phyloP scores from a whole-genome alignment of 345 rosid genomes.

The Rhizophora apiculata region DNA sequence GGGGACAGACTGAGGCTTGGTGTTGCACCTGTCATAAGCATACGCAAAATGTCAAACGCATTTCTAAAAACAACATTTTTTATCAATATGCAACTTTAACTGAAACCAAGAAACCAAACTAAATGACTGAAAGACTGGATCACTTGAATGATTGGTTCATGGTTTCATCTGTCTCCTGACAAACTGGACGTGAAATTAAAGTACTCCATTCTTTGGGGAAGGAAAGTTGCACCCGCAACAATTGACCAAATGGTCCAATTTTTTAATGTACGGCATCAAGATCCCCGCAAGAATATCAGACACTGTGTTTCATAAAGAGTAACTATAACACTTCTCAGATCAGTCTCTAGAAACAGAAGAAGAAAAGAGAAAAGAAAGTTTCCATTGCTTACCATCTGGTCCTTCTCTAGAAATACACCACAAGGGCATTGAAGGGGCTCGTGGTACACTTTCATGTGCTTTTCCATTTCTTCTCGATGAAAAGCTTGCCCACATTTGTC shows the following conservation, averaged over 20 bases:
- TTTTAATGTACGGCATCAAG: not conserved
- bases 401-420: constrained; percentile 78
- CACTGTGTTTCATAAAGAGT: not conserved
- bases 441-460: constrained; percentile 86
- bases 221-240: too few species aligned
- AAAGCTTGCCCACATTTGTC: constrained; percentile 80
- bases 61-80: not conserved
- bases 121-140: too few species aligned
- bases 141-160: too few species aligned
- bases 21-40: constrained; percentile 63
- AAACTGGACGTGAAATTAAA: too few species aligned
- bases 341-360: not conserved
- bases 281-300: not conserved
- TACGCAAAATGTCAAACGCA: not conserved
- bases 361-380: not conserved
- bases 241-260: not conserved
- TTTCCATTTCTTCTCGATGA: constrained; percentile 78
- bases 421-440: constrained; percentile 82
- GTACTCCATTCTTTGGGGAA: too few species aligned
- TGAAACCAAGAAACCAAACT: not conserved
- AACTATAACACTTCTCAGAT: not conserved
- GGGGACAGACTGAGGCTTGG: constrained; percentile 66
- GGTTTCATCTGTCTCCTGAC: too few species aligned
- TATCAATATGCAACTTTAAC: not conserved
- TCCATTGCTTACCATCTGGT: constrained; percentile 59